Conservation (phyloP, 139 green algal genomes). For the Spirogloea muscicola region DNA sequence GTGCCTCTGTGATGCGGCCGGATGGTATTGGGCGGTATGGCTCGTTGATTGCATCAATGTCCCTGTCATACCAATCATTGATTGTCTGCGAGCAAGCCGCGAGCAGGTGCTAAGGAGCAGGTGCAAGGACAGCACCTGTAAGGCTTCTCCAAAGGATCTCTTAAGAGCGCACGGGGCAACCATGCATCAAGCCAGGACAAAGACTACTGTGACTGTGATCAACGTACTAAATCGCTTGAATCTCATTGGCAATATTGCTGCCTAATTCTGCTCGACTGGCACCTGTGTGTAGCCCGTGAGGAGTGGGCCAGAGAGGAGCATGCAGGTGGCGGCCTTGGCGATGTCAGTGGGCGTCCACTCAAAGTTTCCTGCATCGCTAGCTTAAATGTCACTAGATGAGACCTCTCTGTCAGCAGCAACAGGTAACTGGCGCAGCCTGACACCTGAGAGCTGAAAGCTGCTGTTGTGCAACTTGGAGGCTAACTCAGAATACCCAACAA, state of each 20-base stretch:
- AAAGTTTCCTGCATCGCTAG: conserved; percentile 62
- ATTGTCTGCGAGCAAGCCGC: conserved; percentile 78
- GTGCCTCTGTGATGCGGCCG: conserved; percentile 53
- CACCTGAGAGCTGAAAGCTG: not conserved
- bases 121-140: no score
- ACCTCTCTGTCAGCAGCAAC: conserved; percentile 2
- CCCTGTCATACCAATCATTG: conserved; percentile 97
- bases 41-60: conserved; percentile 99
- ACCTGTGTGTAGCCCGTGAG: conserved; percentile 97
- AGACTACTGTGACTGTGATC: no score
- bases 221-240: no score
- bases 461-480: no score
- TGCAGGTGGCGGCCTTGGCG: conserved; percentile 76
- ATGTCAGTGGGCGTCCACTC: conserved; percentile 78
- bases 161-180: no score
- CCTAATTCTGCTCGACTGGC: conserved; percentile 58
- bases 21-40: conserved; percentile 96
- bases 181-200: no score
- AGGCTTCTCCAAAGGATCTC: no score
- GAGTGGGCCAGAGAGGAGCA: conserved; percentile 89
- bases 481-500: no score
- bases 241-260: no score
- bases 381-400: conserved; percentile 9
- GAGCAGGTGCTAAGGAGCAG: no score
- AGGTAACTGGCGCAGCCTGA: not conserved